These are phyloP conservation scores for Phytophthora fragariae DNA, from an alignment of 352 stramenopile species.

Conservation along the genomic window DNA sequence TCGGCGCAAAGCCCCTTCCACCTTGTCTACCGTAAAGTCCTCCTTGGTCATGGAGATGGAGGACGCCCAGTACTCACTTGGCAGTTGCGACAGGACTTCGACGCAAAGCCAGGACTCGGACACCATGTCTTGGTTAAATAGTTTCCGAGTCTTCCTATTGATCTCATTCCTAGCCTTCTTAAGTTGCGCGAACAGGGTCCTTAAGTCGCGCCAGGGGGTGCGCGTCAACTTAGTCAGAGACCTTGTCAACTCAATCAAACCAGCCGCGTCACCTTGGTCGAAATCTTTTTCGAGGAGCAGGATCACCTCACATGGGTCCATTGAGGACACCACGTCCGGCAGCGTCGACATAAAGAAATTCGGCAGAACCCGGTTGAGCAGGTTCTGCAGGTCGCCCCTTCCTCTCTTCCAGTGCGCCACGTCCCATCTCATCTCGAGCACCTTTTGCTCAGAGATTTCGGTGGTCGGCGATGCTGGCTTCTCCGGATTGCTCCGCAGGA, in stretches of 20 bases:
- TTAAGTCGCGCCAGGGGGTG: background rate
- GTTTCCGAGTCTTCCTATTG: slow-evolving; percentile 14
- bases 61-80: too few relatives aligned
- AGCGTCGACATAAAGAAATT: slow-evolving; percentile 5
- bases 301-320: slow-evolving; percentile 18
- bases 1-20: slow-evolving; percentile 10
- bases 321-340: background rate
- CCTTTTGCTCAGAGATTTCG: too few relatives aligned
- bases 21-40: too few relatives aligned
- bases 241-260: too few relatives aligned
- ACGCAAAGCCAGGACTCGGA: slow-evolving; percentile 22
- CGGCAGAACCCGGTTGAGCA: slow-evolving; percentile 18
- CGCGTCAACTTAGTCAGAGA: background rate
- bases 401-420: slow-evolving; percentile 9
- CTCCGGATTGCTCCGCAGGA: too few relatives aligned
- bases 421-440: too few relatives aligned
- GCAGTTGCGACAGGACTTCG: too few relatives aligned
- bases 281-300: too few relatives aligned
- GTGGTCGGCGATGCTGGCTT: too few relatives aligned
- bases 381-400: slow-evolving; percentile 18
- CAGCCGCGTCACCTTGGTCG: too few relatives aligned
- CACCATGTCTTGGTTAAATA: background rate
- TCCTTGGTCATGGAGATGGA: too few relatives aligned
- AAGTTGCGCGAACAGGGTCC: background rate
- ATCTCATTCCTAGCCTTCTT: slow-evolving; percentile 24